Conservation (phyloP, 2,329 filamentous ascomycete genomes). For the Alternaria dauci region DNA sequence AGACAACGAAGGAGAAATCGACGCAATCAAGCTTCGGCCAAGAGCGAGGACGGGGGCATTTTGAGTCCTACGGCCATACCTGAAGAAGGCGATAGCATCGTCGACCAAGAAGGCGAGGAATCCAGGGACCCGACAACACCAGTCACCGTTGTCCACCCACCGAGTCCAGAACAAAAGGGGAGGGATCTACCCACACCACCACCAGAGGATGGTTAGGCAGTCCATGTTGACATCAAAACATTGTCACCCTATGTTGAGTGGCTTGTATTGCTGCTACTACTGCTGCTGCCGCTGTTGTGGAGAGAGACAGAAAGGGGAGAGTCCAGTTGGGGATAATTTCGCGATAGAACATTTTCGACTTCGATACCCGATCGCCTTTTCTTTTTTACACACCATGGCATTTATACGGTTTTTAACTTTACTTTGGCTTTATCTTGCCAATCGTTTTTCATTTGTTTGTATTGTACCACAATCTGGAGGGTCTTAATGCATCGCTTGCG, state of each 20-base stretch:
- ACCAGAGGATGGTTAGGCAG: constrained; percentile 27
- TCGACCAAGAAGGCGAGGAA: constrained; percentile 23
- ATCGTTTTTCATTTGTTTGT: not conserved
- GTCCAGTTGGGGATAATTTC: constrained; percentile 3
- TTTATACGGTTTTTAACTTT: not conserved
- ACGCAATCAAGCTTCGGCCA: constrained; percentile 43
- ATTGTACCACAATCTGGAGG: not conserved
- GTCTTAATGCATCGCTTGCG: constrained; percentile 4
- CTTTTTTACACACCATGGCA: not conserved
- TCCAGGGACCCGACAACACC: constrained; percentile 33
- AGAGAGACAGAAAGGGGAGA: not conserved
- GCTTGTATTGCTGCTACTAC: not conserved
- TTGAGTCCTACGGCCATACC: constrained; percentile 47
- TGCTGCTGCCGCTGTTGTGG: not conserved
- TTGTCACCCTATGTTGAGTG: not conserved
- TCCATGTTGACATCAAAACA: not conserved
- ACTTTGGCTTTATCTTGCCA: not conserved
- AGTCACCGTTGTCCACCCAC: constrained; percentile 49
- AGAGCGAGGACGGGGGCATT: constrained; percentile 44
- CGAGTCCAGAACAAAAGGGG: constrained; percentile 45
- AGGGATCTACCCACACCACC: constrained; percentile 44
- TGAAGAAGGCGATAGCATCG: constrained; percentile 32
- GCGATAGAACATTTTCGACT: constrained; percentile 6
- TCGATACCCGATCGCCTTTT: constrained; percentile 15
- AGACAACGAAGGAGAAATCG: constrained; percentile 72